Evolutionary conservation across 805 yeast genomes (phyloP).

Genomic region (Zygoascus bituminiphila): DNA sequence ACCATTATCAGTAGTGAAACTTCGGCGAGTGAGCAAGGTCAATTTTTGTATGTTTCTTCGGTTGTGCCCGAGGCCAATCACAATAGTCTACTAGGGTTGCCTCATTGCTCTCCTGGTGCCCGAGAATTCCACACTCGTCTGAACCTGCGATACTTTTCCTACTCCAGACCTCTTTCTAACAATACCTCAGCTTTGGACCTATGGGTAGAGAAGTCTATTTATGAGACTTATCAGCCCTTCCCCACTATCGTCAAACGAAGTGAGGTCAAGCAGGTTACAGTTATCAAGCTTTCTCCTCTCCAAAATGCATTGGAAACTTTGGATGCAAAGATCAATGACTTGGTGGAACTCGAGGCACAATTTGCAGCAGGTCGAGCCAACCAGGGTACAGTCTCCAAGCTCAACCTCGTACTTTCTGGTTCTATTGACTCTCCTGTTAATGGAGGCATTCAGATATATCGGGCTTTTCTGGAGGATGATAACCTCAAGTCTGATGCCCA

Average conservation of each 20-base stretch:
- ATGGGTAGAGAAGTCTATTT: slow-evolving; percentile 85
- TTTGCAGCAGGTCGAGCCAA: slow-evolving; percentile 28
- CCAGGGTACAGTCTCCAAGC: slow-evolving; percentile 26
- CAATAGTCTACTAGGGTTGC: slow-evolving; percentile 13
- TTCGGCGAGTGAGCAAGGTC: slow-evolving; percentile 61
- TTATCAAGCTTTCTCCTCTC: slow-evolving; percentile 65
- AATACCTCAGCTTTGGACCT: slow-evolving; percentile 61
- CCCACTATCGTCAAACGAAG: slow-evolving; percentile 85
- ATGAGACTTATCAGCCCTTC: slow-evolving; percentile 65
- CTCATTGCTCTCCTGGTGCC: slow-evolving; percentile 37
- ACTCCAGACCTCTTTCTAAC: slow-evolving; percentile 65
- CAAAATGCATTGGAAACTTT: slow-evolving; percentile 71
- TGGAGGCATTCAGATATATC: slow-evolving; percentile 83
- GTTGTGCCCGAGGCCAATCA: slow-evolving; percentile 55
- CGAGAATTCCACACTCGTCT: slow-evolving; percentile 69
- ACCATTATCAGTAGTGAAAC: slow-evolving; percentile 51
- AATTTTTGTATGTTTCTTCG: slow-evolving; percentile 59
- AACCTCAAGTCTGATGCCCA: slow-evolving; percentile 15
- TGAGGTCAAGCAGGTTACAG: slow-evolving; percentile 46
- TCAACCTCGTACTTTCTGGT: slow-evolving; percentile 38
- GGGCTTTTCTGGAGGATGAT: slow-evolving; percentile 49
- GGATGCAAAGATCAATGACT: slow-evolving; percentile 59
- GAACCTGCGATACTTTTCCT: slow-evolving; percentile 60
- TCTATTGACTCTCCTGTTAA: slow-evolving; percentile 89
- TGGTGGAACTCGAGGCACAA: slow-evolving; percentile 53